Base-by-base conservation (phyloP, 1,139 yeast genomes). In the Meyerozyma guilliermondii region DNA sequence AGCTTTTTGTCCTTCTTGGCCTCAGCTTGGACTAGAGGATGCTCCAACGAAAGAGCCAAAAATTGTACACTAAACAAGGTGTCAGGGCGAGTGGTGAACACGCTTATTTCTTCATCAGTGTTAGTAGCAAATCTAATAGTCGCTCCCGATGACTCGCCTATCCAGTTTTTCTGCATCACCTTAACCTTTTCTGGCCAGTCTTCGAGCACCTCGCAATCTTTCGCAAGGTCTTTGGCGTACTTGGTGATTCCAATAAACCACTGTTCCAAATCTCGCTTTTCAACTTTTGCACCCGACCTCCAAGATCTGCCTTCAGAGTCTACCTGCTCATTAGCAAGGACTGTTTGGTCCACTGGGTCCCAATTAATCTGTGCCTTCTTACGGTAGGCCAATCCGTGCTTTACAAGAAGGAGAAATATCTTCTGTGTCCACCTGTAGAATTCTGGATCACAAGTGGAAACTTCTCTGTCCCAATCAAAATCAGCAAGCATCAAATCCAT, bases 271-370 rank as follows among this genome's bases (percentile, higher is more conserved):
- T 78, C 66, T 49, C 71, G 75, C 60, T 87, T 88, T 59, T 92
- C 97, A 0, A 91, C 98, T 14, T 82, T 45, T 0, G 98, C 98
- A 2, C 98, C 98, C 3, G 97, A 88, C 61, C 98, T 76, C 98
- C 98, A 92, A 0, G 97, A 88, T 43, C 81, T 71, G 0, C 98
- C 98, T 36, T 87, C 78, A 2, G 84, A 63, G 59, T 92, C 98
- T 3, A 92, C 98, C 60, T 92, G 98, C 61, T 92, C 98, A 59
- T 92, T 92, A 1, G 98, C 98, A 47, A 92, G 68, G 1, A 92
- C 98, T 0, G 98, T 92, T 52, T 83, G 76, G 54, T 92, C 98
- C 0, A 92, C 79, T 0, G 98, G 98, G 61, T 92, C 98, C 98
- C 98, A 92, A 58, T 92, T 92, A 43, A 92, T 94, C 52, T 84